These are phyloP conservation scores for Schizothecium vesticola DNA, from an alignment of 495 filamentous ascomycete species.

Conservation along the genomic window DNA sequence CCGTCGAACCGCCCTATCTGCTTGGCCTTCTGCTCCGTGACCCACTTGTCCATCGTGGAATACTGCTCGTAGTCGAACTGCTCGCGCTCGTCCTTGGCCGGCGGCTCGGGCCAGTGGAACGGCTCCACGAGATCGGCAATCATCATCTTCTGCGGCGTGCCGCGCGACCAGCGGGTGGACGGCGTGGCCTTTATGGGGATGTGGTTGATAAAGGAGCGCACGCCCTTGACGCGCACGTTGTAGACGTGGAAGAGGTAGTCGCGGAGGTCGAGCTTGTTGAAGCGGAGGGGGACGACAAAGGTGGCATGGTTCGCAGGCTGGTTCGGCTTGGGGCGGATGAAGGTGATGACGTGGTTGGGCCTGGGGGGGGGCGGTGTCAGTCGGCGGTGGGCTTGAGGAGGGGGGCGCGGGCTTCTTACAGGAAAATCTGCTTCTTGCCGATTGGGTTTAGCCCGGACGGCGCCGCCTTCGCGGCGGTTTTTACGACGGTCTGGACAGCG, in stretches of 20 bases:
- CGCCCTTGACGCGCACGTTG: slow-evolving; percentile 55
- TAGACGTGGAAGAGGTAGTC: slow-evolving; percentile 83
- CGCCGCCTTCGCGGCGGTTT: neutral
- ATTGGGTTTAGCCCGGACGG: slow-evolving; percentile 8
- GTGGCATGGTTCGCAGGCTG: slow-evolving; percentile 72
- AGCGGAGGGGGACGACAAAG: slow-evolving; percentile 78
- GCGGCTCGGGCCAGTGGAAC: slow-evolving; percentile 75
- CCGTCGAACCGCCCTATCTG: slow-evolving; percentile 22
- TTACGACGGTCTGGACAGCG: neutral
- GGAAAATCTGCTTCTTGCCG: slow-evolving; percentile 59
- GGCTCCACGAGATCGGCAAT: slow-evolving; percentile 76
- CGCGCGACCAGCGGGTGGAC: slow-evolving; percentile 48
- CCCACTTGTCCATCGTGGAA: slow-evolving; percentile 18
- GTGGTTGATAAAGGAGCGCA: slow-evolving; percentile 77
- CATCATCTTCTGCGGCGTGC: slow-evolving; percentile 77
- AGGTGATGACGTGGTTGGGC: slow-evolving; percentile 69
- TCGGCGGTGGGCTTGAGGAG: neutral
- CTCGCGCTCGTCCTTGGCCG: slow-evolving; percentile 44
- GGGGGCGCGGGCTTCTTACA: slow-evolving; percentile 46
- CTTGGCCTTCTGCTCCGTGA: slow-evolving; percentile 36
- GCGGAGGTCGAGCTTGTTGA: slow-evolving; percentile 87
- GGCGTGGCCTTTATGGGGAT: slow-evolving; percentile 44
- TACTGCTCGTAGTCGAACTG: slow-evolving; percentile 22
- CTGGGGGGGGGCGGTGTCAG: slow-evolving; percentile 37
- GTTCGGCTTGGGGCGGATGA: slow-evolving; percentile 61